Evolutionary conservation across 2,329 filamentous ascomycete species (phyloP).

Genomic region (Incumbomyces delicatus): DNA sequence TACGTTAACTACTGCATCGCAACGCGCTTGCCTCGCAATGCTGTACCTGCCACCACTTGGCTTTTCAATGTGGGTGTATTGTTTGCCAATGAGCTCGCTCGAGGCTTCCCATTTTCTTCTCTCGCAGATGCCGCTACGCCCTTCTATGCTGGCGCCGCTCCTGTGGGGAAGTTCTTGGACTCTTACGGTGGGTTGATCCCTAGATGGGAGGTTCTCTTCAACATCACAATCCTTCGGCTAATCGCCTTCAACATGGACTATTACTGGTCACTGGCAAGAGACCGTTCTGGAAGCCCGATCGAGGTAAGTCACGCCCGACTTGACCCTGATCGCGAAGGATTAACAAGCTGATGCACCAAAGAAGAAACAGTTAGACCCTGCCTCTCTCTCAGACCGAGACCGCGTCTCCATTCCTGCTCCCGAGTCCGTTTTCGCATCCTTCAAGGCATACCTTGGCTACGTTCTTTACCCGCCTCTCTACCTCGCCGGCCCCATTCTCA

Average conservation of each 20-base stretch:
- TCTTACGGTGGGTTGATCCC: constrained; percentile 70
- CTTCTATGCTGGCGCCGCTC: constrained; percentile 36
- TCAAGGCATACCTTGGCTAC: constrained; percentile 84
- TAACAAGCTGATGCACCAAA: constrained; percentile 54
- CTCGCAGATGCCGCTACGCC: constrained; percentile 48
- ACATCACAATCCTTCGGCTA: constrained; percentile 80
- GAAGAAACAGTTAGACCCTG: constrained; percentile 94
- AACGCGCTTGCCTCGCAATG: constrained; percentile 58
- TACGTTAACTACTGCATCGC: constrained; percentile 73
- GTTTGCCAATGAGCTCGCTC: constrained; percentile 78
- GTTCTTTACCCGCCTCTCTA: constrained; percentile 87
- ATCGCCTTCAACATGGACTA: constrained; percentile 97
- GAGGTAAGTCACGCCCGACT: constrained; percentile 63
- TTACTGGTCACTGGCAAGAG: constrained; percentile 72
- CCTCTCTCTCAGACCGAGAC: constrained; percentile 78
- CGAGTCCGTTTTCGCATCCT: constrained; percentile 56
- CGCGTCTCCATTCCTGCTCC: constrained; percentile 68
- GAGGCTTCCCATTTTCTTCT: constrained; percentile 63
- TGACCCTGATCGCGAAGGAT: constrained; percentile 27
- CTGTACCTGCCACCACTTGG: constrained; percentile 73
- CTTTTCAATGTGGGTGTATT: constrained; percentile 74
- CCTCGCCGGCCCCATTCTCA: constrained; percentile 83
- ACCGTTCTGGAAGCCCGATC: constrained; percentile 52
- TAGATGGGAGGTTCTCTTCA: constrained; percentile 96
- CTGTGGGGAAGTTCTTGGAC: constrained; percentile 66